A percentile compares a stretch with the other conserved stretches of the same genome.
phyloP scores from a whole-genome alignment of 2,329 filamentous ascomycete species.

The Botrytis hyacinthi region DNA sequence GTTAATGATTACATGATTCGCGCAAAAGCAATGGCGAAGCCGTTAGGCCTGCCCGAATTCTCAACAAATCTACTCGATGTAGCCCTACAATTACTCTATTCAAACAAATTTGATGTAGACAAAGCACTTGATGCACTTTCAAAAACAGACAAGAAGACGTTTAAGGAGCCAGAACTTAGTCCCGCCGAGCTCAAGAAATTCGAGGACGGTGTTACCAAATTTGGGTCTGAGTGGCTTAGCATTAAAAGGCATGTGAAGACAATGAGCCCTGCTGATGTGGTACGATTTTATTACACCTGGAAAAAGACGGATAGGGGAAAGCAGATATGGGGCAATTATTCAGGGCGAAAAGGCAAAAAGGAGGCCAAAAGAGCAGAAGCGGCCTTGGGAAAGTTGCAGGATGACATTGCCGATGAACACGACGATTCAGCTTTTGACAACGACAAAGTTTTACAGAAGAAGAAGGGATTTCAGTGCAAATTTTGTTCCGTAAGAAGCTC shows the following conservation, averaged over 20 bases:
- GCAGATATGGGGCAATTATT: slow-evolving; percentile 86
- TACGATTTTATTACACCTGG: slow-evolving; percentile 96
- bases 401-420: slow-evolving; percentile 86
- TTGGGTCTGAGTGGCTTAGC: slow-evolving; percentile 81
- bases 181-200: slow-evolving; percentile 83
- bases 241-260: slow-evolving; percentile 85
- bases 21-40: slow-evolving; percentile 55
- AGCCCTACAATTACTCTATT: slow-evolving; percentile 70
- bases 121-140: slow-evolving; percentile 69
- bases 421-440: slow-evolving; percentile 97
- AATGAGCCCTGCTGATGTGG: slow-evolving; percentile 74
- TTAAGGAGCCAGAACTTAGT: slow-evolving; percentile 81
- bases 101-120: slow-evolving; percentile 68
- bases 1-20: slow-evolving; percentile 72
- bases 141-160: slow-evolving; percentile 64
- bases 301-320: slow-evolving; percentile 87
- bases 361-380: slow-evolving; percentile 73
- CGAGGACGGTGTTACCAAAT: slow-evolving; percentile 86
- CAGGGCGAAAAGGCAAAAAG: slow-evolving; percentile 86
- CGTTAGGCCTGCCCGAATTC: slow-evolving; percentile 66
- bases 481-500: slow-evolving; percentile 81
- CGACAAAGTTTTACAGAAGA: slow-evolving; percentile 72
- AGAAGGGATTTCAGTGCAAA: slow-evolving; percentile 87
- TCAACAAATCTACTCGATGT: slow-evolving; percentile 88
- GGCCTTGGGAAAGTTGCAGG: slow-evolving; percentile 72